Evolutionary conservation across 169 alveolate genomes (phyloP).

Genomic region (Cryptosporidium meleagridis): DNA sequence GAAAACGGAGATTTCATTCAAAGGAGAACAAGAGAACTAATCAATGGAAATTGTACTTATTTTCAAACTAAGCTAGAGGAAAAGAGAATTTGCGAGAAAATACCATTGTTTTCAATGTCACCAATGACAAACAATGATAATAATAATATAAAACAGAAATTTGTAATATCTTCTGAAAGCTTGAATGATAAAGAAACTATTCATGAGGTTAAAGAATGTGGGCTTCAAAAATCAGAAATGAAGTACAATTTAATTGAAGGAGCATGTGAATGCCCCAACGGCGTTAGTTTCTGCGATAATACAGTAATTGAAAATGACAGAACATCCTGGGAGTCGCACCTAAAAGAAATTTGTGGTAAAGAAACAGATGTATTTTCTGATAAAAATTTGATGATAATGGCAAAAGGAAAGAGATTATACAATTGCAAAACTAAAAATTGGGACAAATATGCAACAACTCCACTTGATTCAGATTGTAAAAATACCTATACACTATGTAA

Average conservation of each 20-base stretch:
- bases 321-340: constrained; percentile 34
- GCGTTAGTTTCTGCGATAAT: constrained; percentile 21
- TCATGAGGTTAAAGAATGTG: constrained; percentile 10
- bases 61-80: not conserved
- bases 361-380: not conserved
- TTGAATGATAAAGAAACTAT: not conserved
- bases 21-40: constrained; percentile 22
- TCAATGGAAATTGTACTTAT: not conserved
- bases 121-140: not conserved
- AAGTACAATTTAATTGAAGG: constrained; percentile 6
- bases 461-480: not conserved
- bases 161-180: not conserved
- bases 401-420: not conserved
- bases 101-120: constrained; percentile 1
- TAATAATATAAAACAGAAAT: not conserved
- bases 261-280: constrained; percentile 29
- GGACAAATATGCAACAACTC: not conserved
- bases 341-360: constrained; percentile 12
- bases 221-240: constrained; percentile 8
- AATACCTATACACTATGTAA: constrained; percentile 22
- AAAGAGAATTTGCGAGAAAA: constrained; percentile 28
- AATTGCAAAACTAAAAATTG: constrained; percentile 42
- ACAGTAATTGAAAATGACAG: constrained; percentile 11
- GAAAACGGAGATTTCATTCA: constrained; percentile 18
- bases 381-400: constrained; percentile 6